Evolutionary conservation across 805 yeast genomes (phyloP).

Genomic region (Schwanniomyces yamadae): DNA sequence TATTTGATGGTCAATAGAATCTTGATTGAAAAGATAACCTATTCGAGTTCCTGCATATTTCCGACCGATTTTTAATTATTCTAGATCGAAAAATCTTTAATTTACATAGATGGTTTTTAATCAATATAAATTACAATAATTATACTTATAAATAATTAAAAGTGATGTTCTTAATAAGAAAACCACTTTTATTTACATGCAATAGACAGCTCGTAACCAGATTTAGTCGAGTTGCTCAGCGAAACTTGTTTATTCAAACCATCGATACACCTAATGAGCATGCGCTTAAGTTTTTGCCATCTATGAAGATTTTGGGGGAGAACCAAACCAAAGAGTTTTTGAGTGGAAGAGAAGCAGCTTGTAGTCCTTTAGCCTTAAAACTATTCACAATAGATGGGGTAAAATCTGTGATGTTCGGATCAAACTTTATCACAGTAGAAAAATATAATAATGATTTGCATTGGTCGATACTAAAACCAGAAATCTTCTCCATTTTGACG

Average conservation of each 20-base stretch:
- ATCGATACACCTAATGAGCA: slow-evolving; percentile 83
- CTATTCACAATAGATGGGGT: slow-evolving; percentile 77
- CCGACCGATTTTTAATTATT: neutral
- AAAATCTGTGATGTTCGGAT: slow-evolving; percentile 73
- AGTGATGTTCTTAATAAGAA: slow-evolving; percentile 2
- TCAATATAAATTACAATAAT: neutral
- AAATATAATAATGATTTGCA: slow-evolving; percentile 49
- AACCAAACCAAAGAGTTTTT: slow-evolving; percentile 71
- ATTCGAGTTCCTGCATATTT: slow-evolving; percentile 2
- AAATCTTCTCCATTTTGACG: slow-evolving; percentile 57
- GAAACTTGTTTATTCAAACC: slow-evolving; percentile 68
- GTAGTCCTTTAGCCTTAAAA: slow-evolving; percentile 75
- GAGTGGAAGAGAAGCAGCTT: slow-evolving; percentile 70
- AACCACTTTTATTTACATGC: neutral
- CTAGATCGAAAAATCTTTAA: slow-evolving; percentile 1
- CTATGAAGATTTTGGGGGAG: slow-evolving; percentile 60
- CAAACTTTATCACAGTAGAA: slow-evolving; percentile 80
- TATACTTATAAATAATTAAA: neutral
- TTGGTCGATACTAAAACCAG: slow-evolving; percentile 67
- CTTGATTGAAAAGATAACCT: slow-evolving; percentile 7
- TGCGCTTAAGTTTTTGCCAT: slow-evolving; percentile 82
- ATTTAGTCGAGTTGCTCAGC: slow-evolving; percentile 1
- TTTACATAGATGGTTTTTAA: neutral
- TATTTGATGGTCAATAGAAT: slow-evolving; percentile 29
- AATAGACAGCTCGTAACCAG: neutral